Conservation (phyloP, 106 monocot species). For the Amphibolis antarctica region DNA sequence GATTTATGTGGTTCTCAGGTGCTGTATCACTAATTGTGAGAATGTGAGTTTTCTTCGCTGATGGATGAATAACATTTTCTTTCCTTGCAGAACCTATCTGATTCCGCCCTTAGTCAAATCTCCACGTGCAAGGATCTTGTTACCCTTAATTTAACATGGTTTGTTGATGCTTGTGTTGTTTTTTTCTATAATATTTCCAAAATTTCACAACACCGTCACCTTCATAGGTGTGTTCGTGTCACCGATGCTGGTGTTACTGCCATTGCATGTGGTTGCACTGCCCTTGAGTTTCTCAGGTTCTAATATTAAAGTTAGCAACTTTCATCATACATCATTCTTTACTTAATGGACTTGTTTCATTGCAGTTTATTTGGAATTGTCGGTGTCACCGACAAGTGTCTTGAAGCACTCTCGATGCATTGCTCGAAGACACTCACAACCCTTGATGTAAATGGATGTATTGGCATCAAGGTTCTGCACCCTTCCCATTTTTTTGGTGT, state of each 20-base stretch:
- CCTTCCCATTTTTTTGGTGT: neutral
- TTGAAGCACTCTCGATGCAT: slow-evolving; percentile 48
- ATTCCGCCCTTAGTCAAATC: slow-evolving; percentile 59
- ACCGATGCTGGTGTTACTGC: slow-evolving; percentile 58
- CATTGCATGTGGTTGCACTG: slow-evolving; percentile 57
- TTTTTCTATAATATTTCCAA: neutral
- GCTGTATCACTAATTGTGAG: slow-evolving; percentile 2
- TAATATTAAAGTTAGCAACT: neutral
- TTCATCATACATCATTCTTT: neutral
- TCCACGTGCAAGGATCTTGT: slow-evolving; percentile 50
- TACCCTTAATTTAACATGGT: slow-evolving; percentile 90
- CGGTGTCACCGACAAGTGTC: slow-evolving; percentile 66
- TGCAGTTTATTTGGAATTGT: slow-evolving; percentile 91
- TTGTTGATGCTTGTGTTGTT: slow-evolving; percentile 5
- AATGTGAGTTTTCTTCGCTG: neutral
- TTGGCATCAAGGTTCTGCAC: slow-evolving; percentile 63
- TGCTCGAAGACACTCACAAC: slow-evolving; percentile 70
- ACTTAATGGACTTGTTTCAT: neutral
- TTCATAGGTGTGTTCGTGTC: slow-evolving; percentile 70
- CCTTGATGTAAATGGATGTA: slow-evolving; percentile 90
- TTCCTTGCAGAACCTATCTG: slow-evolving; percentile 57
- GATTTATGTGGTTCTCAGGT: slow-evolving; percentile 97
- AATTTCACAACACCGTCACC: neutral
- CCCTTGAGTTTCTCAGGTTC: slow-evolving; percentile 82
- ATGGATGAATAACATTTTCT: neutral